Percentiles rank a stretch among this genome's conserved stretches.
Evolutionary conservation across 2,329 filamentous ascomycete genomes (phyloP).

Genomic region (Diaporthe amygdali): DNA sequence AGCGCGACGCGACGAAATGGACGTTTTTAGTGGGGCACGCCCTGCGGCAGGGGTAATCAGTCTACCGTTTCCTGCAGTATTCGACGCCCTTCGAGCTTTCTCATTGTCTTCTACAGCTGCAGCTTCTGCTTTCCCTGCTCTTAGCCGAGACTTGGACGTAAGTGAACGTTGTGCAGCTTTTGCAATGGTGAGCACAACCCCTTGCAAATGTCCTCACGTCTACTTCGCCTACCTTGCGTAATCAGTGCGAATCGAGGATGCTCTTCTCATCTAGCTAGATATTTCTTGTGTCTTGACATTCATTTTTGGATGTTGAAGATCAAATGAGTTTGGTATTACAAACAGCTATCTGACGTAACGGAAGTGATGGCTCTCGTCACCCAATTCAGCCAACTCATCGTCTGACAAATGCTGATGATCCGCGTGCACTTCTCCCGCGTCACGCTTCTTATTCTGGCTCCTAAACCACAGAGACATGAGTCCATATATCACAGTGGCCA

Average conservation of each 20-base stretch:
- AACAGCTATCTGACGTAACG: constrained; percentile 46
- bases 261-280: no score
- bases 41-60: background rate
- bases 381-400: constrained; percentile 55
- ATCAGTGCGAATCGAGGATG: no score
- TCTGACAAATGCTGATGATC: constrained; percentile 47
- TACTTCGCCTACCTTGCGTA: no score
- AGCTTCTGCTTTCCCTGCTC: background rate
- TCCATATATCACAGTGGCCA: constrained; percentile 57
- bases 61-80: background rate
- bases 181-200: no score
- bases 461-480: constrained; percentile 60
- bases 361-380: constrained; percentile 57
- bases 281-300: no score
- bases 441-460: constrained; percentile 51
- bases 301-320: background rate
- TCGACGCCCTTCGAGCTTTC: background rate
- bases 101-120: background rate
- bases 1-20: constrained; percentile 19
- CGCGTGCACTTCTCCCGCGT: constrained; percentile 41
- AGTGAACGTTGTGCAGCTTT: background rate
- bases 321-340: background rate
- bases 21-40: constrained; percentile 2
- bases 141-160: background rate
- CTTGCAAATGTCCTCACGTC: no score